Conservation (phyloP, 805 yeast species). For the Kuraishia floccosa region DNA sequence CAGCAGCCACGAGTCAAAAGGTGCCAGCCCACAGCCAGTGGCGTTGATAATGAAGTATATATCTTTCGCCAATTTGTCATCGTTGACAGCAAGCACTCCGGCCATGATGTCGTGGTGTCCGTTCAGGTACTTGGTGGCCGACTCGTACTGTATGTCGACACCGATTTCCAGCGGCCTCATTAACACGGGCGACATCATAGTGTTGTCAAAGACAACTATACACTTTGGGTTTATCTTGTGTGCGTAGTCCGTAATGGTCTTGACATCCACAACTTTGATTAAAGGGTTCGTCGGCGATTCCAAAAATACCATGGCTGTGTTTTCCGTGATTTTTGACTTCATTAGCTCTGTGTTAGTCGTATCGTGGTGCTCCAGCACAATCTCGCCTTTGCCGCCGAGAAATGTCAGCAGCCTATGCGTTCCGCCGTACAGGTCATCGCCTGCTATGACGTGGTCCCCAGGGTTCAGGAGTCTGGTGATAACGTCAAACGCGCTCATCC, state of each 20-base stretch:
- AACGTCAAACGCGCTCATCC: conserved; percentile 90
- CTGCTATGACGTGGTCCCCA: conserved; percentile 88
- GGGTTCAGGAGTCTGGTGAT: conserved; percentile 65
- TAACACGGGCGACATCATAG: conserved; percentile 91
- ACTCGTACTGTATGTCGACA: conserved; percentile 86
- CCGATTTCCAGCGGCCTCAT: conserved; percentile 81
- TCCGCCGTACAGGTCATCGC: conserved; percentile 93
- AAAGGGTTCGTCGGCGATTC: conserved; percentile 94
- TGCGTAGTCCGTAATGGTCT: conserved; percentile 51
- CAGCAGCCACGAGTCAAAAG: conserved; percentile 87
- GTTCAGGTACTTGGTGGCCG: conserved; percentile 85
- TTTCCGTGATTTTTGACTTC: conserved; percentile 36
- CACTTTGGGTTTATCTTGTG: conserved; percentile 58
- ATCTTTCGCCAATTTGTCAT: conserved; percentile 50
- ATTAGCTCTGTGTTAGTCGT: conserved; percentile 64
- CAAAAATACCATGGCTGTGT: conserved; percentile 69
- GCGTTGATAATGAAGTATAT: conserved; percentile 75
- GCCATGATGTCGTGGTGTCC: conserved; percentile 98
- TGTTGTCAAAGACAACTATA: conserved; percentile 80
- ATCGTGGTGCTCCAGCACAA: conserved; percentile 67
- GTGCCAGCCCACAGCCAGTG: conserved; percentile 85
- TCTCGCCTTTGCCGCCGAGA: conserved; percentile 48
- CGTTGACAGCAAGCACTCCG: conserved; percentile 72
- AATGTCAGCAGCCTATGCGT: conserved; percentile 77
- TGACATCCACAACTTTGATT: conserved; percentile 77